These are phyloP conservation scores for Xylaria bambusicola DNA, from an alignment of 495 filamentous ascomycete species.

Conservation along the genomic window DNA sequence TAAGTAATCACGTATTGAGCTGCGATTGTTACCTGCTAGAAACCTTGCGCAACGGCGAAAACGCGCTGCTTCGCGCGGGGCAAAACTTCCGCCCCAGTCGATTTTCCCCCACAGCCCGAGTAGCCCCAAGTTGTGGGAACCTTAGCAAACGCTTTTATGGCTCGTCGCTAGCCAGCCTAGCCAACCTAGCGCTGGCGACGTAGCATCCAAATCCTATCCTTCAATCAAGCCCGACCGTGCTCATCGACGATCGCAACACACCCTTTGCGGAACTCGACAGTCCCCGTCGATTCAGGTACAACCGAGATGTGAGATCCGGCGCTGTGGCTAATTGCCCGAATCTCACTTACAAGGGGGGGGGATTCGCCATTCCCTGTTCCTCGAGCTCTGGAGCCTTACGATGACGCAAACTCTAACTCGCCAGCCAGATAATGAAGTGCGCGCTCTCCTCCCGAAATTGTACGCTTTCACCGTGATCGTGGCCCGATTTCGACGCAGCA, in stretches of 20 bases:
- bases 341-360: not conserved
- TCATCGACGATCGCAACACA: constrained; percentile 12
- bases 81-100: constrained; percentile 9
- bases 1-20: too few species aligned
- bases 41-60: too few species aligned
- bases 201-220: not conserved
- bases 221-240: constrained; percentile 1
- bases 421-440: too few species aligned
- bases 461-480: too few species aligned
- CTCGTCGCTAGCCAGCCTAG: not conserved
- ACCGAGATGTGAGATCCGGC: not conserved
- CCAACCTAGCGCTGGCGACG: constrained; percentile 3
- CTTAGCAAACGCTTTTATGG: not conserved
- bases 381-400: too few species aligned
- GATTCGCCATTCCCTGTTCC: not conserved
- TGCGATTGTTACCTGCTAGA: too few species aligned
- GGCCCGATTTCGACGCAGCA: too few species aligned
- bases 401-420: too few species aligned
- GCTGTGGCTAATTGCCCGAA: not conserved
- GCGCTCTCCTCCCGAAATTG: too few species aligned
- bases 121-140: not conserved
- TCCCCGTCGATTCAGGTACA: not conserved
- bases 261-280: not conserved
- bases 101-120: constrained; percentile 8
- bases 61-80: not conserved